Percentiles rank a stretch among this genome's conserved stretches.
phyloP scores from a whole-genome alignment of 345 rosid species.

The Garcia nutans region DNA sequence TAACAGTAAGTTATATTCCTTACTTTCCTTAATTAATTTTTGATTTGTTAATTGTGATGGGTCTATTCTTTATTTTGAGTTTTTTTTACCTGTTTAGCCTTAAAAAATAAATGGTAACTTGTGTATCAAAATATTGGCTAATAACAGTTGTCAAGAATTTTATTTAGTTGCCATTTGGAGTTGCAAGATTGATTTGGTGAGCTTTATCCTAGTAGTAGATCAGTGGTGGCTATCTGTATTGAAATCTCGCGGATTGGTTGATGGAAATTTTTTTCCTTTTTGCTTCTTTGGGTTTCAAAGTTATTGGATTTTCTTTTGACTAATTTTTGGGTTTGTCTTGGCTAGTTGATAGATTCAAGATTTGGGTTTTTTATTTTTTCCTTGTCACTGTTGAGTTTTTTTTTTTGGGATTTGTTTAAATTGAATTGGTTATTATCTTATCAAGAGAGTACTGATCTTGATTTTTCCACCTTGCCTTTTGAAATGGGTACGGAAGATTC shows the following conservation, averaged over 20 bases:
- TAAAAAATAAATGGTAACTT: conserved; percentile 4
- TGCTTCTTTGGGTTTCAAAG: background rate
- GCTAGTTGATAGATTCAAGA: conserved; percentile 1
- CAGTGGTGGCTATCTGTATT: background rate
- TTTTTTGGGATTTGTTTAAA: background rate
- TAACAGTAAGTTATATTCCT: conserved; percentile 30
- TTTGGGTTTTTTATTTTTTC: background rate
- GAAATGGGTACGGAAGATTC: background rate
- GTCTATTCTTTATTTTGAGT: background rate
- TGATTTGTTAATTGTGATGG: background rate
- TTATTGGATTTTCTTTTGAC: background rate
- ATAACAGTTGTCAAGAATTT: background rate
- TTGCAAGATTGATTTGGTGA: conserved; percentile 8
- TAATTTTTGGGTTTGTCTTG: background rate
- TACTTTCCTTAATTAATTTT: conserved; percentile 10
- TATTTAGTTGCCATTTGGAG: conserved; percentile 16
- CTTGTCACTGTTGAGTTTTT: background rate
- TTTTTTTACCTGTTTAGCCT: background rate
- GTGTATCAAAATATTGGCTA: conserved; percentile 9
- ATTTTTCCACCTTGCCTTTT: background rate
- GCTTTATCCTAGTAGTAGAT: background rate
- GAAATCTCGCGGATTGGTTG: background rate
- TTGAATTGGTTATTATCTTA: background rate
- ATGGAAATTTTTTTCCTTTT: background rate
- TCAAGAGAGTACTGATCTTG: background rate